Percentiles rank a stretch among this genome's conserved stretches.
Conservation (phyloP, 2,329 filamentous ascomycete genomes). For the Gyromitra esculenta region DNA sequence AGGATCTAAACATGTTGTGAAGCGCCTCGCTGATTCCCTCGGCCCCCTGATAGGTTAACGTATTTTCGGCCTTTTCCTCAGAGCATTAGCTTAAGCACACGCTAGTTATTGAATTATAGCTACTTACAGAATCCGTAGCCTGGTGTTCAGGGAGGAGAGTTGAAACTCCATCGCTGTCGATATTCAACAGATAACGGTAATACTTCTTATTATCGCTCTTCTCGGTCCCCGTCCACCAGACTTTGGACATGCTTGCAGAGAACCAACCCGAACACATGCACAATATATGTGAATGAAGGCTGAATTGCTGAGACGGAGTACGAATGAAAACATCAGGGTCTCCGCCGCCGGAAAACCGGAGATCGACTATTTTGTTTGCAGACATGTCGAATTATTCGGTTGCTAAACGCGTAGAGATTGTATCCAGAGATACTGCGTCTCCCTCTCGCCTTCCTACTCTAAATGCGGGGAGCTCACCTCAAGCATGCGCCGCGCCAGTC, state of each 20-base stretch:
- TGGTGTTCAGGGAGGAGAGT: slow-evolving; percentile 16
- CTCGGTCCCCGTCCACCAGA: neutral
- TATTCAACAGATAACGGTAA: slow-evolving; percentile 6
- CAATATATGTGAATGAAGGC: slow-evolving; percentile 15
- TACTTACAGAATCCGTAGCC: neutral
- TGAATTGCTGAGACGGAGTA: slow-evolving; percentile 6
- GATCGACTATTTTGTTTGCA: neutral
- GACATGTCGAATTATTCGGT: neutral
- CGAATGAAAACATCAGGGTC: slow-evolving; percentile 13
- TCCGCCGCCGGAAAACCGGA: neutral
- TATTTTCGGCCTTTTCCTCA: neutral
- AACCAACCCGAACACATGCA: slow-evolving; percentile 10
- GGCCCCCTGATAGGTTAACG: neutral
- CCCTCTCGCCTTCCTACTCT: neutral
- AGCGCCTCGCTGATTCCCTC: neutral
- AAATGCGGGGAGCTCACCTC: neutral
- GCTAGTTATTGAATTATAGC: too few relatives aligned
- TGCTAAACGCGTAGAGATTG: neutral
- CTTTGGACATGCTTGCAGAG: slow-evolving; percentile 13
- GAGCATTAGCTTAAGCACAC: neutral
- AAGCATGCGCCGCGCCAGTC: too few relatives aligned
- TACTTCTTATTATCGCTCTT: neutral
- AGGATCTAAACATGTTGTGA: slow-evolving; percentile 9
- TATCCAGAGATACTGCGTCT: too few relatives aligned
- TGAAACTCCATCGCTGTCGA: slow-evolving; percentile 16